Base-by-base conservation (phyloP, 2,329 filamentous ascomycete species). In the Dothideomycetidae sp. region DNA sequence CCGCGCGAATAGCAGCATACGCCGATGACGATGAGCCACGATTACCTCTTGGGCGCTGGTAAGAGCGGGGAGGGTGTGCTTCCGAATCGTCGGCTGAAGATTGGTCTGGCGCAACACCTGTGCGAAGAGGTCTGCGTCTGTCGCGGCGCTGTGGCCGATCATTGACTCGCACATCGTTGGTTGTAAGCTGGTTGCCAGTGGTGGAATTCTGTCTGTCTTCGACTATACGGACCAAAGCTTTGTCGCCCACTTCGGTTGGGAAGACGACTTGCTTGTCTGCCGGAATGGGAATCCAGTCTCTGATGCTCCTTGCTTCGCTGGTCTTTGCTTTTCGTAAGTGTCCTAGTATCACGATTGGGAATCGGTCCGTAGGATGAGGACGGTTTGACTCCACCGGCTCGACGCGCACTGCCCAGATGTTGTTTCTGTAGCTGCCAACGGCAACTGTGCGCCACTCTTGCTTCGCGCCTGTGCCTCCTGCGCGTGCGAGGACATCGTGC, bases 221-320 rank as follows among this genome's bases (percentile, higher is more conserved):
- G 55, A 93, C 84, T 32, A 96, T 77, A 2, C 81, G 72, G 36
- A 96, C 60, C 45, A 90, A 67, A 11, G 83, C 73, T 61, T 92
- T 93, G 60, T 96, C 86, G 12, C 81, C 81, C 1, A 96, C 82
- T 0, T 73, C 75, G 1, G 81, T 85, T 44, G 92, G 82, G 50
- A 96, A 85, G 4, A 75, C 68, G 51, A 86, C 75, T 0, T 75
- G 68, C 50, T 81, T 73, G 5, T 84, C 76, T 4, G 71, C 63
- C 0, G 78, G 61, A 3, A 93, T 68, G 3, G 82, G 75, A 44
- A 81, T 73, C 90, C 88, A 96, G 45, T 80, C 77, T 38, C 76
- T 73, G 41, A 96, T 94, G 50, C 76, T 78, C 39, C 70, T 71
- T 11, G 83, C 86, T 50, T 94, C 86, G 37, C 78, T 72, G 1